A percentile compares a stretch with the other conserved stretches of the same genome.
These are phyloP conservation scores for Mycena indigotica DNA, from an alignment of 768 basidiomycete species.

Conservation along the genomic window DNA sequence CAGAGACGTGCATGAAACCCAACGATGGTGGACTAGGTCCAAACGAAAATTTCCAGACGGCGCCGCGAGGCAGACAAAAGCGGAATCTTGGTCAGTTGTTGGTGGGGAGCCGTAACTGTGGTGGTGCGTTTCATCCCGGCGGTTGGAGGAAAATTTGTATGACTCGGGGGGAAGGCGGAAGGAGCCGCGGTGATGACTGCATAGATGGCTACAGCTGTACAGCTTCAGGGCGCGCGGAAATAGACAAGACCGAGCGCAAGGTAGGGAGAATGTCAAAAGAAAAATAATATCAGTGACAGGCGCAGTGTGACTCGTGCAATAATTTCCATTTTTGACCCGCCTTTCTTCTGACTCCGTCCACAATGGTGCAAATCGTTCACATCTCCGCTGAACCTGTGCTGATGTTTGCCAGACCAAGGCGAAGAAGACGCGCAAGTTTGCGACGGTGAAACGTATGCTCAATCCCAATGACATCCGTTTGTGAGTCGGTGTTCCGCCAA, in stretches of 20 bases:
- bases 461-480: conserved; percentile 92
- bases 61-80: conserved; percentile 1
- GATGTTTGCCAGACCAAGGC: conserved; percentile 68
- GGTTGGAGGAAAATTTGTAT: background rate
- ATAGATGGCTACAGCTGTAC: background rate
- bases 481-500: conserved; percentile 52
- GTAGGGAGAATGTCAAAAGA: background rate
- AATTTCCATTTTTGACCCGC: background rate
- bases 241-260: background rate
- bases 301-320: background rate
- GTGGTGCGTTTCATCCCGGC: background rate
- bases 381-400: background rate
- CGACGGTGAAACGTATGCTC: conserved; percentile 88
- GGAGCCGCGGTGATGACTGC: background rate
- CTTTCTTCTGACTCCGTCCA: background rate
- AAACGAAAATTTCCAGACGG: background rate
- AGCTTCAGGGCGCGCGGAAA: background rate
- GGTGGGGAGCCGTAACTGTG: background rate
- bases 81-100: background rate
- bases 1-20: background rate
- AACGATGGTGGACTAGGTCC: background rate
- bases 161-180: background rate
- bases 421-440: conserved; percentile 95
- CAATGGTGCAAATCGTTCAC: conserved; percentile 16
- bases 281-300: background rate